Base-by-base conservation (phyloP, 108 stramenopile species). In the Cyclotella atomus region DNA sequence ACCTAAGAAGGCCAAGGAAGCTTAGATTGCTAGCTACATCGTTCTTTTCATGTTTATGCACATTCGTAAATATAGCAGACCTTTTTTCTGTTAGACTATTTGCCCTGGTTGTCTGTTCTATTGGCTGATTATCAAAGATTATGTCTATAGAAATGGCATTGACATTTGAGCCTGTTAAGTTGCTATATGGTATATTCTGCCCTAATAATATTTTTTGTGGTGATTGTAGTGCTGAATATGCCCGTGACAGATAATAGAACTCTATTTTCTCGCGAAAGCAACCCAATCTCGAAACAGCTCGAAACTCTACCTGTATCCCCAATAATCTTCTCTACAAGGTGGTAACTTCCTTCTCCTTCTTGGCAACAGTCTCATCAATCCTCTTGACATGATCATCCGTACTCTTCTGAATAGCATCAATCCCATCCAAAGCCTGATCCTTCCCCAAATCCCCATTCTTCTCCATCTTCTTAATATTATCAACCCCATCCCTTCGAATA, bases 291-390 rank as follows among this genome's bases (percentile, higher is more conserved):
- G 3, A 55, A 28, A 29, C 28, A 55, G 24, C 54, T 6, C 19
- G 24, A 1, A 1, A 1, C 10, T 2, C 21, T 10, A 52, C n/a
- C 21, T 23, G 3, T 23, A 21, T 52, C 24, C 1, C 10, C 14
- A 2, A 32, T n/a, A 7, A 41, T 21, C 24, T 33, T 33, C 17
- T 27, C 59, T 95, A 98, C 33, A 98, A 89, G 15, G 89, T 97
- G 71, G 90, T 85, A 49, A 98, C 92, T 70, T 98, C 97, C 79
- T 97, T 97, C 64, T 98, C 97, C 80, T 98, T 98, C 64, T 74
- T 83, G 0, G 86, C 50, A 9, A 95, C 89, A 57, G 92, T 81
- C n/a, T 88, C 89, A 70, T 98, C 97, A 53, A 98, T 83, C 50
- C 84, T 61, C 85, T 98, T 97, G 24, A 88, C 71, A 68, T 83